Percentiles rank a stretch among this genome's conserved stretches.
phyloP scores from a whole-genome alignment of 2,329 filamentous ascomycete species.

The Sclerotinia borealis region DNA sequence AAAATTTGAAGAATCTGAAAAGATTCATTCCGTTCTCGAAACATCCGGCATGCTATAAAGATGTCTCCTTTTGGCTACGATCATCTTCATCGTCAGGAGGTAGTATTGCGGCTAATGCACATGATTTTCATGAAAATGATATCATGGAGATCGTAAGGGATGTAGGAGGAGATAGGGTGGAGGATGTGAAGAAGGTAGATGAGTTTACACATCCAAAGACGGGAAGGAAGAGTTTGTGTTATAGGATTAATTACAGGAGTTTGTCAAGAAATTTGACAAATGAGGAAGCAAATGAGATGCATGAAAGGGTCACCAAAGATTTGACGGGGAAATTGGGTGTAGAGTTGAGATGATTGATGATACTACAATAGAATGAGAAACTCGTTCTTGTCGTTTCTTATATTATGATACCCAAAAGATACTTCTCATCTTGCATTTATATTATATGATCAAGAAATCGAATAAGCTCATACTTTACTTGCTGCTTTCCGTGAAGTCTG shows the following conservation, averaged over 20 bases:
- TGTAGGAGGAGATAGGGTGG: conserved; percentile 74
- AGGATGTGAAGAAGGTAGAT: conserved; percentile 81
- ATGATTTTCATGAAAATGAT: conserved; percentile 84
- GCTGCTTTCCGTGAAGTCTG: not conserved
- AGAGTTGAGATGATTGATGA: conserved; percentile 57
- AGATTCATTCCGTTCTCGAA: conserved; percentile 86
- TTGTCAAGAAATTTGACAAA: conserved; percentile 86
- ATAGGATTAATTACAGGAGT: conserved; percentile 89
- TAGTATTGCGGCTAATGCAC: conserved; percentile 36
- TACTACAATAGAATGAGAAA: not conserved
- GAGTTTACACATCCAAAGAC: conserved; percentile 86
- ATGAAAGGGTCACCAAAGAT: conserved; percentile 58
- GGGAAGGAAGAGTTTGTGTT: conserved; percentile 77
- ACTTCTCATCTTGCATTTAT: not conserved
- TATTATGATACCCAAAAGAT: not conserved
- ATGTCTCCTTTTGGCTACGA: conserved; percentile 88
- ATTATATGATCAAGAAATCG: not conserved
- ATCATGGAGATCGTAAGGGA: conserved; percentile 91
- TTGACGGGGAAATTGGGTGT: conserved; percentile 70
- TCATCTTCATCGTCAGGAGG: conserved; percentile 41
- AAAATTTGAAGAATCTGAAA: conserved; percentile 42
- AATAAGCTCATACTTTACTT: not conserved
- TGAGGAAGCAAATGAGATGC: conserved; percentile 69
- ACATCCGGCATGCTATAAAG: conserved; percentile 81
- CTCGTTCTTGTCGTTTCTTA: not conserved